Conservation (phyloP, 441 rosid genomes). For the Pelargonium citronellum region DNA sequence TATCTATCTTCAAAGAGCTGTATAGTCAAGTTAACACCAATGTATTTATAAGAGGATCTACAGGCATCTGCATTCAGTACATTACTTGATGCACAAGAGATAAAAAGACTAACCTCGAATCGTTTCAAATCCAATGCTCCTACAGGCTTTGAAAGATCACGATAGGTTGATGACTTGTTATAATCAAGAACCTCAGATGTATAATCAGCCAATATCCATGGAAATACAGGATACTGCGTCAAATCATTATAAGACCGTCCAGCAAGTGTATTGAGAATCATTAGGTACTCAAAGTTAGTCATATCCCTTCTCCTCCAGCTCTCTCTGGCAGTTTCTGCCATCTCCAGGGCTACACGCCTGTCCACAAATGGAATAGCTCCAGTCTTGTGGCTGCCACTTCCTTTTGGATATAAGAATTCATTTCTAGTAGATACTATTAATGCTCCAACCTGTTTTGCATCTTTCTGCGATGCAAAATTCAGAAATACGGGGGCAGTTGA, state of each 20-base stretch:
- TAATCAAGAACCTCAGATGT: constrained; percentile 90
- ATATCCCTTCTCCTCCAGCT: constrained; percentile 98
- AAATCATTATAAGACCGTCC: constrained; percentile 98
- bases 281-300: constrained; percentile 91
- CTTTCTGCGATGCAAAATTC: constrained; percentile 74
- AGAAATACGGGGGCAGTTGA: constrained; percentile 75
- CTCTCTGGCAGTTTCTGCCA: constrained; percentile 96
- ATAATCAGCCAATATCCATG: constrained; percentile 96
- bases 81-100: constrained; percentile 10
- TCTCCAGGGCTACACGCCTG: constrained; percentile 80
- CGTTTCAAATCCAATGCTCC: constrained; percentile 92
- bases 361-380: constrained; percentile 77
- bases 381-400: constrained; percentile 73
- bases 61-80: constrained; percentile 9
- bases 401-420: constrained; percentile 80
- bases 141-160: constrained; percentile 98
- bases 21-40: constrained; percentile 23
- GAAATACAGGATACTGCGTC: constrained; percentile 96
- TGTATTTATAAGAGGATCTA: constrained; percentile 16
- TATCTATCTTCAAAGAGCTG: constrained; percentile 97
- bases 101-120: constrained; percentile 65
- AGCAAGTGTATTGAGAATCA: constrained; percentile 88
- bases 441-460: constrained; percentile 87
- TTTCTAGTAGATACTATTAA: constrained; percentile 83
- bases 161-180: constrained; percentile 87